These are phyloP conservation scores for Boletus sensibilis DNA, from an alignment of 768 basidiomycete species.

Conservation along the genomic window DNA sequence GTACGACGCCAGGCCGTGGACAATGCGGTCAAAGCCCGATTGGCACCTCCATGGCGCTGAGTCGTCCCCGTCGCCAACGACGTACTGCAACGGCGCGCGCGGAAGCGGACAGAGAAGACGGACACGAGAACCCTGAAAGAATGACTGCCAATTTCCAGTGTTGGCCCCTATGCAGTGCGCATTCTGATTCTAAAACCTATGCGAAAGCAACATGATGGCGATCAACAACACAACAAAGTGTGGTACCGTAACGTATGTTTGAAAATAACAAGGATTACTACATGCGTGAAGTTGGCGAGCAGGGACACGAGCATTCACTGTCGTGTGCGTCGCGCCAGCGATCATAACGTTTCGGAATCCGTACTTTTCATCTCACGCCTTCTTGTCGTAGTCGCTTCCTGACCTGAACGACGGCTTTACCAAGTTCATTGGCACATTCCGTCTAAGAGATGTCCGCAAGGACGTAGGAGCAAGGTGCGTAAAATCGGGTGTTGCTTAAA, in stretches of 20 bases:
- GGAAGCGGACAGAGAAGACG: slow-evolving; percentile 20
- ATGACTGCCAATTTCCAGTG: neutral
- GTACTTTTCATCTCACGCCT: slow-evolving; percentile 12
- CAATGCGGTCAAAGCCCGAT: slow-evolving; percentile 33
- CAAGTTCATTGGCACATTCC: slow-evolving; percentile 66
- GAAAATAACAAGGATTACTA: too few species aligned
- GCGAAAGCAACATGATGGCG: slow-evolving; percentile 1
- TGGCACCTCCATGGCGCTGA: neutral
- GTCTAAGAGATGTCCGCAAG: too few species aligned
- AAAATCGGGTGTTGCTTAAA: slow-evolving; percentile 69
- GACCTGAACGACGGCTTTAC: slow-evolving; percentile 55
- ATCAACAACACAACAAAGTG: too few species aligned
- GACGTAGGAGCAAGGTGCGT: slow-evolving; percentile 48
- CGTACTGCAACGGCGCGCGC: too few species aligned
- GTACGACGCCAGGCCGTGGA: slow-evolving; percentile 60
- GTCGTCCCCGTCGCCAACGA: neutral
- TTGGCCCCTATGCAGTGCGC: neutral
- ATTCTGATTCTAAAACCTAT: neutral
- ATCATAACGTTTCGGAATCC: too few species aligned
- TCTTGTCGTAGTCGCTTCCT: slow-evolving; percentile 45
- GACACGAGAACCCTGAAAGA: slow-evolving; percentile 5
- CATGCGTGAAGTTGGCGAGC: too few species aligned
- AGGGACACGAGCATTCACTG: too few species aligned
- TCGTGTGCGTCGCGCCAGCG: too few species aligned
- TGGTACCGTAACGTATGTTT: too few species aligned